Evolutionary conservation across 805 yeast species (phyloP).

Genomic region (Candida gorgasii): DNA sequence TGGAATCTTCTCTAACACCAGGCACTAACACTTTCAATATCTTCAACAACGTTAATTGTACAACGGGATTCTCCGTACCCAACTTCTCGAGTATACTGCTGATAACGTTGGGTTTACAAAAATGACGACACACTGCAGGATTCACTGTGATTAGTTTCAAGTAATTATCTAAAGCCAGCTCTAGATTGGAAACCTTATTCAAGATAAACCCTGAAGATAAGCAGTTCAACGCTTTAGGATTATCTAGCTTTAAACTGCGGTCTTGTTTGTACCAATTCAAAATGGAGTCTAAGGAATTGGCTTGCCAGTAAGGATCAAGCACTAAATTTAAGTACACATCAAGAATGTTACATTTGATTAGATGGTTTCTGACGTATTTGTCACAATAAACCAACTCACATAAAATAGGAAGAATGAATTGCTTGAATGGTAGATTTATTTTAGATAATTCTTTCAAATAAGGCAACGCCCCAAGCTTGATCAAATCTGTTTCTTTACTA

Average conservation of each 20-base stretch:
- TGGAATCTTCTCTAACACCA: neutral
- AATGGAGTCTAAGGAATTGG: constrained; percentile 54
- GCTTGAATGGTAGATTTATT: constrained; percentile 46
- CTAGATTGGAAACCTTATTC: constrained; percentile 42
- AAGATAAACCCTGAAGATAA: constrained; percentile 42
- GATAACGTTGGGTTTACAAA: constrained; percentile 29
- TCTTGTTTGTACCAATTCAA: constrained; percentile 39
- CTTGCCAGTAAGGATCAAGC: constrained; percentile 58
- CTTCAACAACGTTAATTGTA: constrained; percentile 36
- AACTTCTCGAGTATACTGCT: constrained; percentile 32
- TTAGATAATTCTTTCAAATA: constrained; percentile 39
- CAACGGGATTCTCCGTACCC: constrained; percentile 32
- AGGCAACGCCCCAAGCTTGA: constrained; percentile 49
- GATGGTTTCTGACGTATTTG: constrained; percentile 33
- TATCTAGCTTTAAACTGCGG: constrained; percentile 23
- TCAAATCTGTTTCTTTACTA: constrained; percentile 46
- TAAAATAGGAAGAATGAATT: constrained; percentile 52
- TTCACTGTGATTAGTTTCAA: constrained; percentile 32
- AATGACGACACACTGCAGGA: constrained; percentile 19
- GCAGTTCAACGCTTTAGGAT: constrained; percentile 28
- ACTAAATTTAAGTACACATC: constrained; percentile 41
- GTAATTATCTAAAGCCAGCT: constrained; percentile 43
- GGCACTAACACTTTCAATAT: constrained; percentile 24
- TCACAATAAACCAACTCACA: constrained; percentile 54
- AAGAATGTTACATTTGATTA: constrained; percentile 40